phyloP scores from a whole-genome alignment of 129 eudicot species.

The Heracleum sosnowskyi region DNA sequence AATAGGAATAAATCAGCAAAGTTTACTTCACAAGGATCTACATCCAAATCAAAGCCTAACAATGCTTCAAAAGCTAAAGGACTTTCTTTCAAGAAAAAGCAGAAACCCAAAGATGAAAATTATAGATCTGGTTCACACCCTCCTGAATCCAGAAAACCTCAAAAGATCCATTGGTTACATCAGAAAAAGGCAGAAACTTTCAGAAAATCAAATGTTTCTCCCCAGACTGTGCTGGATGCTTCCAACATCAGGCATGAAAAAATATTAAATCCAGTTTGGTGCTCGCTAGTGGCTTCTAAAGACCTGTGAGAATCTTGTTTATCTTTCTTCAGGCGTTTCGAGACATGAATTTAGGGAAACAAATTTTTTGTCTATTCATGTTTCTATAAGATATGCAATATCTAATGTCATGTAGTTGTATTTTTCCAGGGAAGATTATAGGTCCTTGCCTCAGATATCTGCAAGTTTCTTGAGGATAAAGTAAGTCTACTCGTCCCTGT shows the following conservation, averaged over 20 bases:
- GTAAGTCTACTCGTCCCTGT: conserved; percentile 31
- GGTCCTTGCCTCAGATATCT: conserved; percentile 61
- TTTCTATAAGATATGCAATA: conserved; percentile 3
- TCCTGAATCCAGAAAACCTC: conserved; percentile 46
- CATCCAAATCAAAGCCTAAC: conserved; percentile 29
- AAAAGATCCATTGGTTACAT: conserved; percentile 32
- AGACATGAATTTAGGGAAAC: neutral
- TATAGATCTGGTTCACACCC: conserved; percentile 30
- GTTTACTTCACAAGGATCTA: conserved; percentile 40
- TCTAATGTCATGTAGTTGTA: conserved; percentile 4
- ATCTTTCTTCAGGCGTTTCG: neutral
- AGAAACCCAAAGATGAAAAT: conserved; percentile 48
- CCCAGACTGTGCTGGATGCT: conserved; percentile 46
- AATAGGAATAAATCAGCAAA: conserved; percentile 58
- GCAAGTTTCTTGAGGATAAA: conserved; percentile 69
- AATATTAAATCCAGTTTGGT: conserved; percentile 57
- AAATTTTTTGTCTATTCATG: conserved; percentile 1
- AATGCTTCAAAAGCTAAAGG: conserved; percentile 31
- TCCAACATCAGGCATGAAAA: conserved; percentile 26
- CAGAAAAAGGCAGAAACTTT: conserved; percentile 35
- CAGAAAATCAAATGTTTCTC: conserved; percentile 31
- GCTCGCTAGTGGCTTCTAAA: conserved; percentile 56
- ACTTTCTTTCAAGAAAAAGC: conserved; percentile 27
- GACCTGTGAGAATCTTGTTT: conserved; percentile 46
- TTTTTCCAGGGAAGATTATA: conserved; percentile 49